phyloP scores from a whole-genome alignment of 345 rosid species.

The Gossypium herbaceum region DNA sequence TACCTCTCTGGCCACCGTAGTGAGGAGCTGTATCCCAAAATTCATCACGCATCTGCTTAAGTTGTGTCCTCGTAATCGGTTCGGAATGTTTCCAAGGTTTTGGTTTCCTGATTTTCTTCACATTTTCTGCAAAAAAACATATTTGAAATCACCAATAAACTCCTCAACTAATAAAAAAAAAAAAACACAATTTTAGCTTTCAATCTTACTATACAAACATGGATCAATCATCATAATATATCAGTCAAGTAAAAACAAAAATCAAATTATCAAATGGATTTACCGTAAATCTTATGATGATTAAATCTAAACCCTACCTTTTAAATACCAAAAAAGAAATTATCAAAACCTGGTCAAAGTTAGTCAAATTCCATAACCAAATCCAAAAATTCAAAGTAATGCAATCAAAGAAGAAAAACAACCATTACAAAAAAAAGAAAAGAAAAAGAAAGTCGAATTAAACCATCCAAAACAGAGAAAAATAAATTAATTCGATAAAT shows the following conservation, averaged over 20 bases:
- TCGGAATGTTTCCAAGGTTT: conserved; percentile 87
- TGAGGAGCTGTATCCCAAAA: conserved; percentile 99
- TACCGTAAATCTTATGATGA: background rate
- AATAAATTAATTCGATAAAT: no score
- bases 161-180: background rate
- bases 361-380: conserved; percentile 2
- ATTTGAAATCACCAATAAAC: conserved; percentile 5
- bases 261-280: background rate
- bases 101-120: conserved; percentile 78
- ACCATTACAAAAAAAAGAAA: background rate
- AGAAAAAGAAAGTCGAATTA: background rate
- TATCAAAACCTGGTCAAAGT: background rate
- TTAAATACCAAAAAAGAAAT: background rate
- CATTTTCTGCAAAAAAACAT: conserved; percentile 32
- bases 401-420: background rate
- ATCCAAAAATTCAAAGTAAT: background rate
- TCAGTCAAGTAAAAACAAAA: background rate
- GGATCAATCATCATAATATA: background rate
- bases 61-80: conserved; percentile 65
- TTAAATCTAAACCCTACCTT: background rate
- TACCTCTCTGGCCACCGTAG: conserved; percentile 87
- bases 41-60: conserved; percentile 76
- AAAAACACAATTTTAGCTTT: background rate
- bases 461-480: background rate
- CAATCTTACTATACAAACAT: background rate